Base-by-base conservation (phyloP, 108 stramenopile species). In the Pinguiococcus pyrenoidosus region DNA sequence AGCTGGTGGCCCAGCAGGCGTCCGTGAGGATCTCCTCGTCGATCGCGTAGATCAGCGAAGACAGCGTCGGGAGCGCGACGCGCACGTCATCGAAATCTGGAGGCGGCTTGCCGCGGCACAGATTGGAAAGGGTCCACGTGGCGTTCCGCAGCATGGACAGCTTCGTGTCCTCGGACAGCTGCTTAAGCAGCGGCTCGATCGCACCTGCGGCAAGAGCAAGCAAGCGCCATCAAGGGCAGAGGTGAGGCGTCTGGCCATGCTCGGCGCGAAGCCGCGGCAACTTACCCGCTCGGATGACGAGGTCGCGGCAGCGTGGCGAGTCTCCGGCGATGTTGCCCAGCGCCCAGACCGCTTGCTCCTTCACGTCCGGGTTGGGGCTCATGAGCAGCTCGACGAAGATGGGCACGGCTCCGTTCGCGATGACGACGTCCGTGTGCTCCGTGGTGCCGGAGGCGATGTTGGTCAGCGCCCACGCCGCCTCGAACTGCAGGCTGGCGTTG, bases 311-410 rank as follows among this genome's bases (percentile, higher is more conserved):
- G 21, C 85, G 84, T 10, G 88, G 87, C 9, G 80, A 83, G 66
- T 98, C 96, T 16, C 96, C 96, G 14, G 96, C 96, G 56, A 98
- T 91, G 71, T 98, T 98, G 29, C 96, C 96, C 14, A 98, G 60
- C 20, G 92, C 96, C 96, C 96, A 98, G 8, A 92, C 92, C 42
- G 91, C 86, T 66, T 92, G 93, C 68, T 98, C 96, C 5, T 91
- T 67, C 6, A 98, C 92, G 60, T 98, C 91, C 46, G 89, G 89
- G 57, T 98, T 89, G 29, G 92, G 92, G 57, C 75, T 78, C 17
- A 55, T 43, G 4, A 98, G 72, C 17, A 93, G 56, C 21, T 82
- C 72, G 6, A 90, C 85, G 64, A 98, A 94, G 48, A 93, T 92
- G 48, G 88, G 87, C 28, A 92, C 88, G n/a, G 96, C 96, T 30